Evolutionary conservation across 1,284 basidiomycete genomes (phyloP).

Genomic region (Coniophora puteana): DNA sequence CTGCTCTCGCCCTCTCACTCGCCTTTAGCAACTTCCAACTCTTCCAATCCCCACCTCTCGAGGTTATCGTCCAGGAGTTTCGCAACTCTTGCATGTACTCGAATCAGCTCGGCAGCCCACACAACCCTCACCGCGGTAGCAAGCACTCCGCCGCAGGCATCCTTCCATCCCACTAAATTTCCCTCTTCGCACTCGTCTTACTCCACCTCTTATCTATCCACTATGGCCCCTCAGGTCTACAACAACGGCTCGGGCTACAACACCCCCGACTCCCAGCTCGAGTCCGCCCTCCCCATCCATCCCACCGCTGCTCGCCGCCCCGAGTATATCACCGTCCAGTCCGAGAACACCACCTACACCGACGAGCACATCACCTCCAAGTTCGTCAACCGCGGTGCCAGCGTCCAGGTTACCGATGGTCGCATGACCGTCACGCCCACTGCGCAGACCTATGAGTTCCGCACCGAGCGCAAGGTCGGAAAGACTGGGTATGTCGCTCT

Average conservation of each 20-base stretch:
- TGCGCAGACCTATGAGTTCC: constrained; percentile 84
- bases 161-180: constrained; percentile 49
- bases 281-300: constrained; percentile 69
- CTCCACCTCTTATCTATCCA: constrained; percentile 18
- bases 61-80: constrained; percentile 19
- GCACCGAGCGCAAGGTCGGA: constrained; percentile 83
- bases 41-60: no score
- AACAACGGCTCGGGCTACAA: constrained; percentile 58
- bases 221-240: constrained; percentile 49
- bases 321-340: constrained; percentile 80
- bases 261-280: constrained; percentile 63
- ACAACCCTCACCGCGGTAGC: constrained; percentile 74
- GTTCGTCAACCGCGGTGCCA: constrained; percentile 81
- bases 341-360: constrained; percentile 78
- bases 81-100: constrained; percentile 72
- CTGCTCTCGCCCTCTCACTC: not conserved
- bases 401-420: constrained; percentile 67
- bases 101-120: constrained; percentile 77
- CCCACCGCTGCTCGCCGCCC: constrained; percentile 81
- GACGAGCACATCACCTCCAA: constrained; percentile 81
- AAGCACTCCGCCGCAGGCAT: constrained; percentile 69
- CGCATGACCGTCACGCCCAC: constrained; percentile 79
- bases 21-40: no score
- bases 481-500: constrained; percentile 81
- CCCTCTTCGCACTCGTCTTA: constrained; percentile 14